Evolutionary conservation across 2,329 filamentous ascomycete genomes (phyloP).

Genomic region (Alternaria metachromatica): DNA sequence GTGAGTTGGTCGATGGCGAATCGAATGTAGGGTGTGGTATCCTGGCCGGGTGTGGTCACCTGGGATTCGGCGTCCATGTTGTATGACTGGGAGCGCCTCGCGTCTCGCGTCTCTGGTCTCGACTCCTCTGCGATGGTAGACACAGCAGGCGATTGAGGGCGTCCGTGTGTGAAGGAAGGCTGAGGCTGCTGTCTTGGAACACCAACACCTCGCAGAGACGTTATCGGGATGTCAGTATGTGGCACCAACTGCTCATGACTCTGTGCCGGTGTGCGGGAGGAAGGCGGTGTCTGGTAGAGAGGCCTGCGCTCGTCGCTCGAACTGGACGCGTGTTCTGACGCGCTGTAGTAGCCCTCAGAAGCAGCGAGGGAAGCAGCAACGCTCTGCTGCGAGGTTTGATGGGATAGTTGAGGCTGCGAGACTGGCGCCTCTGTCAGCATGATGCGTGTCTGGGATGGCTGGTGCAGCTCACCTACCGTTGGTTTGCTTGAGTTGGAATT

Average conservation of each 20-base stretch:
- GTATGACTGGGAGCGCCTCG: conserved; percentile 26
- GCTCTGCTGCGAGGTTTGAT: conserved; percentile 54
- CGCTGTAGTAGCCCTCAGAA: conserved; percentile 59
- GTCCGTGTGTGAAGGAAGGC: conserved; percentile 20
- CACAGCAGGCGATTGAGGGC: conserved; percentile 33
- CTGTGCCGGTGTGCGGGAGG: conserved; percentile 42
- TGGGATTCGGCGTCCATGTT: conserved; percentile 45
- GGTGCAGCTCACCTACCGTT: conserved; percentile 46
- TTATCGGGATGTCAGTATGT: conserved; percentile 35
- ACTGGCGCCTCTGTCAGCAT: conserved; percentile 39
- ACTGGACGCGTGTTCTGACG: conserved; percentile 50
- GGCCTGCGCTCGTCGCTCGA: conserved; percentile 42
- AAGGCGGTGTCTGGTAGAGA: conserved; percentile 45
- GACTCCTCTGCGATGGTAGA: conserved; percentile 44
- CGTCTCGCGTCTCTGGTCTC: conserved; percentile 34
- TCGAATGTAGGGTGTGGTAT: conserved; percentile 86
- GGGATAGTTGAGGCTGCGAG: conserved; percentile 49
- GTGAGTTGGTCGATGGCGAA: conserved; percentile 91
- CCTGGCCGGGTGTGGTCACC: conserved; percentile 68
- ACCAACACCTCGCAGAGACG: conserved; percentile 41
- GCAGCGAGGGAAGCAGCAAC: conserved; percentile 57
- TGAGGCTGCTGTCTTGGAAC: conserved; percentile 39
- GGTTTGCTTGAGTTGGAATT: conserved; percentile 51
- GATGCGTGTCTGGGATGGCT: conserved; percentile 2
- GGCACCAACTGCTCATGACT: conserved; percentile 48